Evolutionary conservation across 768 basidiomycete genomes (phyloP), one percentile per base, ranked within the genome.

Genomic region (Mrakia blollopis): DNA sequence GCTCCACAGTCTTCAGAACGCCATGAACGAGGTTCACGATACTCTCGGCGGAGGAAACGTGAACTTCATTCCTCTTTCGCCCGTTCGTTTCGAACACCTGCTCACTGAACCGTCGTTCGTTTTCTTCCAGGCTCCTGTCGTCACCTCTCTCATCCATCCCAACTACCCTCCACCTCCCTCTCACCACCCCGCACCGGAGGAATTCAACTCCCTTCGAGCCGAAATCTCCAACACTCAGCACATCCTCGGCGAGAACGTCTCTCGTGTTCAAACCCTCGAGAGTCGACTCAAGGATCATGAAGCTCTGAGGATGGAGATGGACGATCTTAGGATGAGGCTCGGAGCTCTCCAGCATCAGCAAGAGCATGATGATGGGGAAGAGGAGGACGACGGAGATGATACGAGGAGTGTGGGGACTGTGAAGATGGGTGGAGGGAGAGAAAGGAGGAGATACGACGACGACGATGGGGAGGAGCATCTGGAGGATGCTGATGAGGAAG

Each of bases 11-110:
- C 85, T 98, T 44, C 90, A 88, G 23, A 88, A 88, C 18, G 87
- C 91, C 6, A 92, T 99, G 88, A 88, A 86, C 60, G 94, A 97
- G n/a, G 92, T 98, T 62, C 91, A 93, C 78, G 93, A 97, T 80
- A 94, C 92, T 0, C 86, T 99, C 8, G 91, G 91, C 47, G 96
- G 96, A 3, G 87, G 88, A 50, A 80, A 91, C 81, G 93, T 94
- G 76, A 78, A 90, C 23, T 57, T 39, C 13, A 10, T 32, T 16
- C 7, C 25, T 62, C 44, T 25, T 67, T 13, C 39, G n/a, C 18
- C 60, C 21, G 35, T 54, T 41, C 61, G 37, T 57, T 37, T n/a
- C 37, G 25, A 35, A 37, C 18, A 30, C 13, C 65, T 32, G 57
- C 50, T 25, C 47, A 39, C 60, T 44, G 52, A 62, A 75, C 61